Base-by-base conservation (phyloP, 164 flowering plant species). In the Tetrastigma voinierianum region DNA sequence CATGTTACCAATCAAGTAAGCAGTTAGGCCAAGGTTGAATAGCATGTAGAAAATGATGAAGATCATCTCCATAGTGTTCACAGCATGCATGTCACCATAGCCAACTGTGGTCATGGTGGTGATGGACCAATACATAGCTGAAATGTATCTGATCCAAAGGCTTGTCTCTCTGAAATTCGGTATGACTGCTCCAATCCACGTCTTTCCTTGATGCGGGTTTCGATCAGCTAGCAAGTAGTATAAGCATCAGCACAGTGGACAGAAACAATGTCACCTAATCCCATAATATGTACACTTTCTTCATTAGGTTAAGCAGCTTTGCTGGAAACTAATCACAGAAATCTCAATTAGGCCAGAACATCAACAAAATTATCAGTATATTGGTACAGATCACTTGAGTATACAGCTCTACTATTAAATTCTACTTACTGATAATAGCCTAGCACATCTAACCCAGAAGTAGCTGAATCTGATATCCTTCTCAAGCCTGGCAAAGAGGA, bases 101-200 rank as follows among this genome's bases (percentile, higher is more conserved):
- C 98, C 98, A 54, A 92, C 97, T 1, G 96, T 90, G 24, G 87
- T 90, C 96, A 95, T 86, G 70, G 98, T 91, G 68, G 92, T 90
- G 59, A 84, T 72, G 61, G 98, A 86, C 97, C 96, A 90, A 62
- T 95, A 91, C 20, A 95, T 66, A 45, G 98, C 83, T 10, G 92
- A 81, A 52, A 90, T 78, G 62, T 95, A 95, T 40, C 93, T 62
- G 32, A 85, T 69, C 83, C 84, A 72, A 19, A 90, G 86, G 68
- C 81, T 78, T 9, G 84, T 81, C 67, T 92, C 87, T 67, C 78
- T 79, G 76, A 87, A 91, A 72, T 91, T 87, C 1, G 96, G 96
- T 43, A 69, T 81, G 51, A 70, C 78, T 0, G 88, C 18, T 1
- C 90, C 96, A 7, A 89, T 81, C 98, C 97, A 92, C 20, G 97